Base-by-base conservation (phyloP, 345 rosid genomes). In the Melaleuca alternifolia region DNA sequence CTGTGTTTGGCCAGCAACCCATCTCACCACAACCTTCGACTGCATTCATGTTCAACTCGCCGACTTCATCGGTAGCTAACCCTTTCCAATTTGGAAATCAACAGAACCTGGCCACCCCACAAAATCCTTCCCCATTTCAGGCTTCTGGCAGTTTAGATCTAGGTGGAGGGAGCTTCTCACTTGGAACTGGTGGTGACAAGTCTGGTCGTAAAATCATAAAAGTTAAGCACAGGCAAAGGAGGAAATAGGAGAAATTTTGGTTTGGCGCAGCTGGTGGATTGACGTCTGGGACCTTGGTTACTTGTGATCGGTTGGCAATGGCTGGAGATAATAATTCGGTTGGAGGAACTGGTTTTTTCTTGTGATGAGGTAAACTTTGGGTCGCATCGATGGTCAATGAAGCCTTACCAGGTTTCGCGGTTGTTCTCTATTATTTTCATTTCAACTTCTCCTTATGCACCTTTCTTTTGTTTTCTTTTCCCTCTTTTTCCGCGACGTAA, bases 81-180 rank as follows among this genome's bases (percentile, higher is more conserved):
- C 91, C 94, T 7, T 95, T 95, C 89, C 97, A 89, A 85, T 96
- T 98, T 85, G 97, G 92, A 89, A 86, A 93, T 71, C 99, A 91
- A 89, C 95, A 90, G 84, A 91, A 85, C 24, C 83, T 85, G 30
- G 86, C 88, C 26, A 84, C 91, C 21, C 86, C 92, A 2, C 98
- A 90, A 85, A 94, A 89, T 88, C 87, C 89, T 26, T 85, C 94
- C 76, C 95, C 94, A 12, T 96, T 95, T 83, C 96, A 91, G 90
- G 92, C 93, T 85, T 90, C 96, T 75, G 91, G 93, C 11, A 95
- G 97, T 87, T 85, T 88, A 75, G 98, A 95, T 86, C 91, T 92
- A 54, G 94, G 98, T 71, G 95, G 95, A 59, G 95, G 98, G 82
- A 95, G 97, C 91, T 97, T 97, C 89, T 92, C 98, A 14, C 90